Evolutionary conservation across 1,139 yeast genomes (phyloP), one percentile per base, ranked within the genome.

Genomic region (Candida tropicalis): DNA sequence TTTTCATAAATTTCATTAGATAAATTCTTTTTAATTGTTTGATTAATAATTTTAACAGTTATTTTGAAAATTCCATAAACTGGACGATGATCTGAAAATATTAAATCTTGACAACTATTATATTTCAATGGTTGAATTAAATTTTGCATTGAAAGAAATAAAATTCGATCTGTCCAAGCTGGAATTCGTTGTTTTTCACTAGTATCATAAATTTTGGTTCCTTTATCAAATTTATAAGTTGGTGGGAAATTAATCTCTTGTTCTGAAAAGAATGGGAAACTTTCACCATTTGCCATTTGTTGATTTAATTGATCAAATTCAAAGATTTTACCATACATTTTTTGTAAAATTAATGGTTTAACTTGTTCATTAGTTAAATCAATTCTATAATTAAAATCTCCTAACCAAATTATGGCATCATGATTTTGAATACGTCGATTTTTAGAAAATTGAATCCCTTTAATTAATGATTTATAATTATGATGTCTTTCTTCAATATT

Each of bases 181-280:
- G 99, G 99, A 1, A 89, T 82, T 53, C 99, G 77, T 55, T 86
- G 93, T 63, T 93, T 93, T 58, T 91, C 98, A 36, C 95, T 85
- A 3, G 91, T 75, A 58, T 90, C 97, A 53, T 93, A 93, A 11
- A 57, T 63, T 49, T 78, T 77, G 1, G 90, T 80, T 2, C 95
- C 95, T 47, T 86, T 82, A 60, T 93, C 97, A 62, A 82, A 93
- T 62, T 93, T 93, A 66, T 93, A 93, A 2, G 99, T 93, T 5
- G 99, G 99, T 5, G 81, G 74, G 57, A 93, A 93, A 40, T 71
- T 74, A 43, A 93, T 80, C 35, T 84, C 82, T 52, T 84, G 77
- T 58, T 93, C 99, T 45, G 80, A 79, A 59, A 84, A 95, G 12
- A 81, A 84, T 11, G 75, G 68, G 40, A 87, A 73, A 9, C 85